phyloP scores from a whole-genome alignment of 2,329 filamentous ascomycete genomes.

The Penicillium decumbens region DNA sequence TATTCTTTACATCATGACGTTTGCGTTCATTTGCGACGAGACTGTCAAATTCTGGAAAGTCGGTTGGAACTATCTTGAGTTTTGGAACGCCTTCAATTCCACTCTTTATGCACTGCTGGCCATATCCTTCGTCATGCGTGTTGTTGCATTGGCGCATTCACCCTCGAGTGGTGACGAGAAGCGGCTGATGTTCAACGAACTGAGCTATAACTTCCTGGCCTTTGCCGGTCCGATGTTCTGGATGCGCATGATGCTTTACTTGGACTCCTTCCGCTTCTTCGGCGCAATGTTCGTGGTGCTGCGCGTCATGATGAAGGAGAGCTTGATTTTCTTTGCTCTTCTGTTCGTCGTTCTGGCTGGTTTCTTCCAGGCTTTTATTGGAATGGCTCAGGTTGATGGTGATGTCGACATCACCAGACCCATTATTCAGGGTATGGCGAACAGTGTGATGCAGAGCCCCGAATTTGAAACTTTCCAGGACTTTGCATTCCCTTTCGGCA shows the following conservation, averaged over 20 bases:
- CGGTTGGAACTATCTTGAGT: conserved; percentile 82
- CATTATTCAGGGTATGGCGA: conserved; percentile 62
- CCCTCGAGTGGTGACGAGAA: conserved; percentile 45
- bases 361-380: conserved; percentile 91
- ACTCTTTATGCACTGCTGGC: conserved; percentile 74
- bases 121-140: conserved; percentile 71
- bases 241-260: conserved; percentile 83
- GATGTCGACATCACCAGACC: conserved; percentile 49
- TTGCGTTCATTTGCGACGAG: conserved; percentile 88
- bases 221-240: conserved; percentile 96
- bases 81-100: conserved; percentile 95
- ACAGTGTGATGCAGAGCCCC: conserved; percentile 84
- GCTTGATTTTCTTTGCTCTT: conserved; percentile 91
- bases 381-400: conserved; percentile 77
- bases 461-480: conserved; percentile 86
- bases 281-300: conserved; percentile 96
- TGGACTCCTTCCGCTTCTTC: conserved; percentile 92
- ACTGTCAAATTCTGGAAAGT: conserved; percentile 88
- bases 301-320: conserved; percentile 92
- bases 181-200: conserved; percentile 64
- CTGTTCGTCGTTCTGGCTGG: conserved; percentile 70
- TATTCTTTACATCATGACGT: conserved; percentile 82
- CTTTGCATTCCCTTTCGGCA: conserved; percentile 87
- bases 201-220: conserved; percentile 91
- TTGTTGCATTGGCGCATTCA: conserved; percentile 68